A percentile compares a stretch with the other conserved stretches of the same genome.
Conservation (phyloP, 208 protist genomes). For the Wallacemonas sp. region DNA sequence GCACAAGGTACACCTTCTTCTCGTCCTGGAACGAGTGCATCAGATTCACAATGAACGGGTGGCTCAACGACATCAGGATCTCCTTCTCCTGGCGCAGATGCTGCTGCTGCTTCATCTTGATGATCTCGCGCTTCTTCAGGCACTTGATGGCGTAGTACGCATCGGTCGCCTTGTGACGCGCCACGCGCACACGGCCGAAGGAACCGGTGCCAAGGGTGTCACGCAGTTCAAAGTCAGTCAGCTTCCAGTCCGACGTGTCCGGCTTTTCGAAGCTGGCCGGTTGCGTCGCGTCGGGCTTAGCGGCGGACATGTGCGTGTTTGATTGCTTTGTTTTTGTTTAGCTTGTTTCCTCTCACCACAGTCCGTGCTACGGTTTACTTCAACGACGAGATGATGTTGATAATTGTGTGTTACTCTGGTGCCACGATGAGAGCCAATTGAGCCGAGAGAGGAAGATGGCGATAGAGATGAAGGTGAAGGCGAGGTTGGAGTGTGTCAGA, state of each 20-base stretch:
- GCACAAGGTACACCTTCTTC: conserved; percentile 59
- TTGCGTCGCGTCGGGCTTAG: conserved; percentile 15
- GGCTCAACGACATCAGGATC: conserved; percentile 69
- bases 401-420: too few relatives aligned
- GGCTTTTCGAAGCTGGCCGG: conserved; percentile 47
- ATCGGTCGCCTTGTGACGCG: conserved; percentile 52
- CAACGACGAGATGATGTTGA: too few relatives aligned
- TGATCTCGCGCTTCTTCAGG: conserved; percentile 61
- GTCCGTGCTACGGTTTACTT: too few relatives aligned
- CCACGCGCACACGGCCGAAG: conserved; percentile 82
- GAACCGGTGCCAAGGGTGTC: conserved; percentile 79
- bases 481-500: too few relatives aligned
- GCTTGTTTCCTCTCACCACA: too few relatives aligned
- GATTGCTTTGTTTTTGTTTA: too few relatives aligned
- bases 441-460: too few relatives aligned
- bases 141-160: conserved; percentile 79
- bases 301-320: conserved; percentile 1
- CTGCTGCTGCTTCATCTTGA: conserved; percentile 55
- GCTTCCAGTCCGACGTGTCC: conserved; percentile 59
- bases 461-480: too few relatives aligned
- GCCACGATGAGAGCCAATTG: too few relatives aligned
- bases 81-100: conserved; percentile 83
- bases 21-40: conserved; percentile 28
- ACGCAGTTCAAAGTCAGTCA: conserved; percentile 71
- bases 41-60: conserved; percentile 48